Evolutionary conservation across 257 asterid genomes (phyloP).

Genomic region (Rehmannia glutinosa): DNA sequence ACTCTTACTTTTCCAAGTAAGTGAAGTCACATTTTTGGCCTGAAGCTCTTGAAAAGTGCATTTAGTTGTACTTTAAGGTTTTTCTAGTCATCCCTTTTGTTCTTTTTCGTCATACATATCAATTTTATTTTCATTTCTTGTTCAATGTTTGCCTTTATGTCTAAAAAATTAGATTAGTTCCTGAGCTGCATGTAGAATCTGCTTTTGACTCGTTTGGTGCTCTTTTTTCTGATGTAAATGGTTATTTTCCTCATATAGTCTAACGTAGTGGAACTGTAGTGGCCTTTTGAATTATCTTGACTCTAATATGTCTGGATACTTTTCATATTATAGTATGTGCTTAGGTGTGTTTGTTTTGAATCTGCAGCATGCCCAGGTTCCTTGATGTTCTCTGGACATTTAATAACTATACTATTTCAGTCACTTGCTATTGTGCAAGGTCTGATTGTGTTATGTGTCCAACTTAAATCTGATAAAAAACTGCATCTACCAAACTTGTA

Average conservation of each 20-base stretch:
- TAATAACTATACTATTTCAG: too few species aligned
- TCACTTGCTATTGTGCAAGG: not conserved
- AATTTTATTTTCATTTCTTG: not conserved
- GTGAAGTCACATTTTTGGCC: too few species aligned
- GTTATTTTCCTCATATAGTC: not conserved
- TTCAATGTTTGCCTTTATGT: not conserved
- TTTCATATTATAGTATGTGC: not conserved
- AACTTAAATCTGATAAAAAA: not conserved
- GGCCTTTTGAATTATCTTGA: not conserved
- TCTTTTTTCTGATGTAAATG: not conserved
- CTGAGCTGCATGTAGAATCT: not conserved
- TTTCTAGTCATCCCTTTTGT: not conserved
- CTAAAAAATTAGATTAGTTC: not conserved
- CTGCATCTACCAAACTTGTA: not conserved
- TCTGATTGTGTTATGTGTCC: not conserved
- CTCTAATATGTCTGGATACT: not conserved
- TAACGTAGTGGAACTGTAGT: not conserved
- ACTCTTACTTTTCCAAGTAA: not conserved
- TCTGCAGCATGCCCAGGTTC: not conserved
- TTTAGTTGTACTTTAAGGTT: not conserved
- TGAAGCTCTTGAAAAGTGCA: not conserved
- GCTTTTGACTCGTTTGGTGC: slow-evolving; percentile 11
- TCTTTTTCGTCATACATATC: not conserved
- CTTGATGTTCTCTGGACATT: slow-evolving; percentile 4
- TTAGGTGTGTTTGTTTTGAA: not conserved